phyloP scores from a whole-genome alignment of 148 eudicot species.

The Limonium bicolor region DNA sequence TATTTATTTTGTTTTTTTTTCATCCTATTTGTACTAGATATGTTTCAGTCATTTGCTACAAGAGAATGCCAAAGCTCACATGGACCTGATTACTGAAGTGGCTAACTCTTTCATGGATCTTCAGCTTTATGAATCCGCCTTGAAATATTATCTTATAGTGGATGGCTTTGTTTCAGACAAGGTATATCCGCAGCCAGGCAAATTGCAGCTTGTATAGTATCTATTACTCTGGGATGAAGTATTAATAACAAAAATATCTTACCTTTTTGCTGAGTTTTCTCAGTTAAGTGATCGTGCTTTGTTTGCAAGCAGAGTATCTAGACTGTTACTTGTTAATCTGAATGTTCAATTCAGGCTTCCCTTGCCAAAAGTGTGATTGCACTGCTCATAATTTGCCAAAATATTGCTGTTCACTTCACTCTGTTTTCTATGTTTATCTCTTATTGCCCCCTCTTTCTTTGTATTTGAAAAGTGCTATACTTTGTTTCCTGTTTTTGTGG shows the following conservation, averaged over 20 bases:
- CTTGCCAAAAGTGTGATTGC: too few species aligned
- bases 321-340: background rate
- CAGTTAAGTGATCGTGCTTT: too few species aligned
- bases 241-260: background rate
- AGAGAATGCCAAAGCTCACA: constrained; percentile 22
- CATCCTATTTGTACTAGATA: too few species aligned
- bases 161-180: constrained; percentile 27
- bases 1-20: too few species aligned
- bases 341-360: too few species aligned
- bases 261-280: too few species aligned
- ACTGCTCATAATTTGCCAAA: too few species aligned
- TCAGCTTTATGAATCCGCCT: constrained; percentile 43
- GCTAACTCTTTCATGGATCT: constrained; percentile 44
- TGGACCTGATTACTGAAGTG: constrained; percentile 37
- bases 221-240: background rate
- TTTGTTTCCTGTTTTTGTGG: too few species aligned
- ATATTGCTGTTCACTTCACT: too few species aligned
- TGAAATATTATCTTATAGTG: constrained; percentile 60
- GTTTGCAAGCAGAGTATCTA: background rate
- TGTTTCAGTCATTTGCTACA: constrained; percentile 37
- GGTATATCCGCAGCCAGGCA: constrained; percentile 17
- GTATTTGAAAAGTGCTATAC: too few species aligned
- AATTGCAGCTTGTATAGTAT: background rate
- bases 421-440: too few species aligned
- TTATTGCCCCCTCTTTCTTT: too few species aligned